Conservation (phyloP, 225 moss, liverwort and hornwort species). For the Anthoceros angustus region DNA sequence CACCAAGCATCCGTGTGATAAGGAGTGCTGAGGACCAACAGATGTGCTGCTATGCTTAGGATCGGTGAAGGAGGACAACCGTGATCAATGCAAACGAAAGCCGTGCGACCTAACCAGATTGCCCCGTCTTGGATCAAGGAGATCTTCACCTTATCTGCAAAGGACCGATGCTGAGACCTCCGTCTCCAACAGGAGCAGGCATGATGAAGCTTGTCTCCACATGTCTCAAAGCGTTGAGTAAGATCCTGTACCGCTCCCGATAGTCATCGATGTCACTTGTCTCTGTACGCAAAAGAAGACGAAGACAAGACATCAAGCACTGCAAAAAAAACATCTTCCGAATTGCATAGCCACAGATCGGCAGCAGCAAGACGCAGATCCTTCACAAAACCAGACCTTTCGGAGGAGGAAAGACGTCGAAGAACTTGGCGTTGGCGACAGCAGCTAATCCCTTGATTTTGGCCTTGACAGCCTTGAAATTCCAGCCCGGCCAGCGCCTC, state of each 20-base stretch:
- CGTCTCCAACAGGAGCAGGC: conserved; percentile 79
- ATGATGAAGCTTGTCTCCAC: conserved; percentile 79
- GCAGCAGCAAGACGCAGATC: neutral
- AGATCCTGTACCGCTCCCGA: conserved; percentile 47
- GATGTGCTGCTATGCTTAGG: neutral
- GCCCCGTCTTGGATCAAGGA: neutral
- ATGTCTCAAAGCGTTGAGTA: conserved; percentile 66
- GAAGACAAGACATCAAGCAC: conserved; percentile 11
- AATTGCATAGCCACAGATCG: neutral
- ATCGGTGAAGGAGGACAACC: neutral
- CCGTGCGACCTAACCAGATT: no score
- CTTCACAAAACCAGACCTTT: conserved; percentile 24
- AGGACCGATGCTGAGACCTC: conserved; percentile 72
- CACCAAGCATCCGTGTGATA: conserved; percentile 97
- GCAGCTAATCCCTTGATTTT: conserved; percentile 15
- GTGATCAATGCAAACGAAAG: no score
- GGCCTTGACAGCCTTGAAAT: conserved; percentile 19
- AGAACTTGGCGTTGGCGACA: conserved; percentile 39
- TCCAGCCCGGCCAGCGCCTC: conserved; percentile 39
- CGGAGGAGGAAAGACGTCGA: conserved; percentile 68
- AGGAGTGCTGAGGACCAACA: conserved; percentile 37
- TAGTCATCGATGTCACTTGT: conserved; percentile 46
- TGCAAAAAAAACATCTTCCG: conserved; percentile 1
- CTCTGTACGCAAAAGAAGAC: neutral
- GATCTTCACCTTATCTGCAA: conserved; percentile 58